Evolutionary conservation across 2,329 filamentous ascomycete genomes (phyloP).

Genomic region (Ascosphaera aggregata): DNA sequence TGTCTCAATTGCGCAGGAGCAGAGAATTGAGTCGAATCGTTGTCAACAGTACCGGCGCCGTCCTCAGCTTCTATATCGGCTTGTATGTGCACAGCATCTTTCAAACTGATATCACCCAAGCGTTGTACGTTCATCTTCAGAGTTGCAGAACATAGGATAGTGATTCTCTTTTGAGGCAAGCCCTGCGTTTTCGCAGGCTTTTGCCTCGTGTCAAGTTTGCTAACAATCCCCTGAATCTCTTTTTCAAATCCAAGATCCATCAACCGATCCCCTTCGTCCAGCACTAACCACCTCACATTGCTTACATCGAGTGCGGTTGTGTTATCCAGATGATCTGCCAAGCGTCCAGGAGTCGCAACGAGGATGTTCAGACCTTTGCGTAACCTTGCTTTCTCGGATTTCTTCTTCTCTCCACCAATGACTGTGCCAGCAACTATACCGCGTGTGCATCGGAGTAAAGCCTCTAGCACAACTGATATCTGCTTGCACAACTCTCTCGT

Average conservation of each 20-base stretch:
- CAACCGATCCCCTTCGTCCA: conserved; percentile 91
- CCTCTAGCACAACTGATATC: conserved; percentile 68
- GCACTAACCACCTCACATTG: conserved; percentile 75
- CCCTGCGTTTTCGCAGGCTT: conserved; percentile 38
- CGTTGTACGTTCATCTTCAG: conserved; percentile 96
- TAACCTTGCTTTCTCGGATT: conserved; percentile 75
- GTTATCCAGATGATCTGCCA: conserved; percentile 81
- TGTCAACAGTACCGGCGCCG: conserved; percentile 21
- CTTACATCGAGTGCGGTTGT: conserved; percentile 74
- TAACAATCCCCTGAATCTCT: conserved; percentile 70
- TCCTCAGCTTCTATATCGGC: conserved; percentile 34
- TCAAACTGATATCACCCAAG: conserved; percentile 81
- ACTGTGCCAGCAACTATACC: conserved; percentile 88
- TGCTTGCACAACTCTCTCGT: conserved; percentile 90
- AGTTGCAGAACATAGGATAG: conserved; percentile 83
- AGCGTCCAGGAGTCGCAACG: conserved; percentile 75
- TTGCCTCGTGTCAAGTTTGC: conserved; percentile 46
- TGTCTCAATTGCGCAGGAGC: conserved; percentile 90
- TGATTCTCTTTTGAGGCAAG: conserved; percentile 51
- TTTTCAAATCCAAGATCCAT: conserved; percentile 98
- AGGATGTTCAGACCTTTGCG: conserved; percentile 90
- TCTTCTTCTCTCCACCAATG: conserved; percentile 47
- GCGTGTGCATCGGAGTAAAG: conserved; percentile 64
- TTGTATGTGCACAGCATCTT: conserved; percentile 73
- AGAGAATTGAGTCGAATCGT: conserved; percentile 38